Percentiles rank a stretch among this genome's conserved stretches.
These are phyloP conservation scores for Gonium pectorale DNA, from an alignment of 139 green algal species.

Conservation along the genomic window DNA sequence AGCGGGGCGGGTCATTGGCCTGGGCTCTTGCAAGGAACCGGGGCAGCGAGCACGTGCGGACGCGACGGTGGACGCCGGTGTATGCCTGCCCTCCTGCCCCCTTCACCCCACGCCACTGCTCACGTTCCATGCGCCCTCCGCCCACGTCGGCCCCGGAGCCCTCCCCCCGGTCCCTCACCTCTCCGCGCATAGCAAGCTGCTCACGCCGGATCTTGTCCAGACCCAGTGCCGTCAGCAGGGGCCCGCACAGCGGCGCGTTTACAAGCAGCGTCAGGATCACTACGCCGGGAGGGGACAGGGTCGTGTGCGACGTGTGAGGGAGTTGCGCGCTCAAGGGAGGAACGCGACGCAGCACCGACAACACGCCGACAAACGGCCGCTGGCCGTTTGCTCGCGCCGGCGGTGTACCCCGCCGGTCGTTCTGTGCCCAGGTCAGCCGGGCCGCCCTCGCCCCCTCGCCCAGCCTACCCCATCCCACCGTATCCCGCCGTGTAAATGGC, in stretches of 20 bases:
- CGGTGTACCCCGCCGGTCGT: not conserved
- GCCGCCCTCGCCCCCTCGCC: not conserved
- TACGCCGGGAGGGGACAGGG: not conserved
- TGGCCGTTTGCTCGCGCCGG: too few species aligned
- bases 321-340: not conserved
- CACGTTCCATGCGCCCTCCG: too few species aligned
- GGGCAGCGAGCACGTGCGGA: too few species aligned
- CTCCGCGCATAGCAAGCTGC: conserved; percentile 46
- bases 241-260: conserved; percentile 78
- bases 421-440: not conserved
- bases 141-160: too few species aligned
- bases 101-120: too few species aligned
- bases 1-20: too few species aligned
- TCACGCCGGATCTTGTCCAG: conserved; percentile 59
- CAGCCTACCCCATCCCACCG: not conserved
- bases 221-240: conserved; percentile 61
- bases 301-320: too few species aligned
- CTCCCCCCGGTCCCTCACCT: conserved; percentile 14
- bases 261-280: conserved; percentile 89
- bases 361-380: too few species aligned
- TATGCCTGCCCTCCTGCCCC: too few species aligned
- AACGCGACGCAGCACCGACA: too few species aligned
- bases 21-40: too few species aligned
- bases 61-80: too few species aligned
- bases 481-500: conserved; percentile 83